Evolutionary conservation across 208 protist species (phyloP), one percentile per base, ranked within the genome.

Genomic region (Spongospora subterranea): DNA sequence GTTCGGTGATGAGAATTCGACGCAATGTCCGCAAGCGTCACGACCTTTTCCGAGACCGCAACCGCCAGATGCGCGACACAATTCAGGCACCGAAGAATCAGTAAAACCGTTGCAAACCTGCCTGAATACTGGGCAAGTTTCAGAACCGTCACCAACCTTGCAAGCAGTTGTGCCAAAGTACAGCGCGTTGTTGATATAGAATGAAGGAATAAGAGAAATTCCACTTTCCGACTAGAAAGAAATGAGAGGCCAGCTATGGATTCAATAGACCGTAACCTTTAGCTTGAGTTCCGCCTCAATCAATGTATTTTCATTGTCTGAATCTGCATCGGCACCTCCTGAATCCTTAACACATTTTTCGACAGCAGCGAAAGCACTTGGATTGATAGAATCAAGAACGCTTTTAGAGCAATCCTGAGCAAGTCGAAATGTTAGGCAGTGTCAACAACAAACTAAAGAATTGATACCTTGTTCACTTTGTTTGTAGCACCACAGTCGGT

Each of bases 351-450:
- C 13, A 20, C 40, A 64, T 39, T 89, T 1, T 39, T 60, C 32
- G 29, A 64, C 88, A 29, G 29, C 6, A 46, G 6, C n/a, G 20
- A 20, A 82, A 20, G n/a, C 11, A 45, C n/a, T 13, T 6, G 17
- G 6, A 39, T 82, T 43, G 71, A 89, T 60, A 20, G 11, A 29
- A 13, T 89, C 88, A 1, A 89, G 32, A 46, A 89, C 88, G 32
- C 11, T 35, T 35, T 89, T 89, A 13, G 88, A 89, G 88, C 88
- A 89, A 1, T 40, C 88, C 88, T 89, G n/a, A 46, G 88, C 6
- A 24, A 1, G 29, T 38, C 17, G 88, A 1, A 60, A 82, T 43
- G 17, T 45, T 35, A 43, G 71, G 6, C 17, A 6, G 6, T 6
- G 35, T 35, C 71, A 6, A 40, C n/a, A 43, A 82, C 17, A 35